Conservation (phyloP, 2,329 filamentous ascomycete species). For the Fusarium heterosporum region DNA sequence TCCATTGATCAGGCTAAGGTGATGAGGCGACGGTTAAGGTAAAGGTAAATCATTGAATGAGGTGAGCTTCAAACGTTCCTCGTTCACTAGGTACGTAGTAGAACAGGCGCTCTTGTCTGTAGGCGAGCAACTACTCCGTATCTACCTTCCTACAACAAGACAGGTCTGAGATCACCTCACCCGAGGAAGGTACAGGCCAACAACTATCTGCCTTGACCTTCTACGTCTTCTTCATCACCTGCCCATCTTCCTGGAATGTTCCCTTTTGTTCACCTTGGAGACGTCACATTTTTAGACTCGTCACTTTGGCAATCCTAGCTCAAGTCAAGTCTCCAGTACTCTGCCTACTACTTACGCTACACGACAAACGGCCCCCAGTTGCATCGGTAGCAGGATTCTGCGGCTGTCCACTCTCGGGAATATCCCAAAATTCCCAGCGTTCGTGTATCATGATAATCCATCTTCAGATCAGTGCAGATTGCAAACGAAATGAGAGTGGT, state of each 20-base stretch:
- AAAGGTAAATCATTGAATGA: slow-evolving; percentile 16
- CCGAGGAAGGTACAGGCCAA: background rate
- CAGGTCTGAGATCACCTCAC: background rate
- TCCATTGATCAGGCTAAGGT: slow-evolving; percentile 18
- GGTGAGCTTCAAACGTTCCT: slow-evolving; percentile 20
- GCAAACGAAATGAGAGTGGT: slow-evolving; percentile 11
- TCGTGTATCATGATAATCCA: slow-evolving; percentile 10
- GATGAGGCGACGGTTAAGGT: slow-evolving; percentile 6
- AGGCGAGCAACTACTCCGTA: slow-evolving; percentile 5
- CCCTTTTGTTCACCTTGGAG: slow-evolving; percentile 15
- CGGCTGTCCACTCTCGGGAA: slow-evolving; percentile 28
- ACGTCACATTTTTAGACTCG: slow-evolving; percentile 39
- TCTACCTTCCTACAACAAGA: too few relatives aligned
- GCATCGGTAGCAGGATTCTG: slow-evolving; percentile 18
- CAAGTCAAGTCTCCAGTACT: background rate
- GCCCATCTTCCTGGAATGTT: background rate
- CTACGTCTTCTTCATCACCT: slow-evolving; percentile 21
- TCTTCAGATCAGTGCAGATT: slow-evolving; percentile 12
- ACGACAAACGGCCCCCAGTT: slow-evolving; percentile 17
- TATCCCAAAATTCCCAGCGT: slow-evolving; percentile 35
- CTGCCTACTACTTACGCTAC: background rate
- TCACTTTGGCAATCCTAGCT: slow-evolving; percentile 25
- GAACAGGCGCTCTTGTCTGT: background rate
- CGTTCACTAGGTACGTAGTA: background rate
- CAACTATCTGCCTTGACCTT: slow-evolving; percentile 10